phyloP scores from a whole-genome alignment of 257 asterid species.

The Forsythia viridissima region DNA sequence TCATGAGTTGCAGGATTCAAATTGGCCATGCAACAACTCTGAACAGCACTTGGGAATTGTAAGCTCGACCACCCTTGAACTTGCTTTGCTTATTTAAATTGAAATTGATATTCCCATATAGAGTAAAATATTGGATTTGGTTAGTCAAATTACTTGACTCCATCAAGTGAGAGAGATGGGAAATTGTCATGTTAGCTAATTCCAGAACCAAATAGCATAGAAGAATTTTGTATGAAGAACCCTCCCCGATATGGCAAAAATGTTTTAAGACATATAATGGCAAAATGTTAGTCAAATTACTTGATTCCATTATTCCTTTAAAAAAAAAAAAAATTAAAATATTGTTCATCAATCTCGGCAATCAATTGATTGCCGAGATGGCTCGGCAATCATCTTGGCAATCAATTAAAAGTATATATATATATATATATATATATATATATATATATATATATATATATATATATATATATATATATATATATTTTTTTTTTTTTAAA shows the following conservation, averaged over 20 bases:
- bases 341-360: too few relatives aligned
- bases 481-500: too few relatives aligned
- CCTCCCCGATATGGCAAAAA: too few relatives aligned
- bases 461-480: too few relatives aligned
- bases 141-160: background rate
- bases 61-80: slow-evolving; percentile 21
- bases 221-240: too few relatives aligned
- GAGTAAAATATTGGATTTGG: background rate
- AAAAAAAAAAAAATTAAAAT: too few relatives aligned
- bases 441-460: too few relatives aligned
- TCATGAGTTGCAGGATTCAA: slow-evolving; percentile 44
- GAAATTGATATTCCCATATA: background rate
- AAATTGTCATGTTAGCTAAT: background rate
- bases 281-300: background rate
- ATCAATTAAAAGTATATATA: too few relatives aligned
- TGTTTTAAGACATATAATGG: too few relatives aligned
- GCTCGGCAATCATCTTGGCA: too few relatives aligned
- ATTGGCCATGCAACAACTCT: slow-evolving; percentile 45
- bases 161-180: background rate
- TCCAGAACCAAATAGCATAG: background rate
- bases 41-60: slow-evolving; percentile 53
- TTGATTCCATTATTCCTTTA: background rate
- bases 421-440: too few relatives aligned
- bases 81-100: background rate
- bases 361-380: too few relatives aligned